Evolutionary conservation across 208 protist genomes (phyloP), one percentile per base, ranked within the genome.

Genomic region (Herpetomonas samuelpessoai): DNA sequence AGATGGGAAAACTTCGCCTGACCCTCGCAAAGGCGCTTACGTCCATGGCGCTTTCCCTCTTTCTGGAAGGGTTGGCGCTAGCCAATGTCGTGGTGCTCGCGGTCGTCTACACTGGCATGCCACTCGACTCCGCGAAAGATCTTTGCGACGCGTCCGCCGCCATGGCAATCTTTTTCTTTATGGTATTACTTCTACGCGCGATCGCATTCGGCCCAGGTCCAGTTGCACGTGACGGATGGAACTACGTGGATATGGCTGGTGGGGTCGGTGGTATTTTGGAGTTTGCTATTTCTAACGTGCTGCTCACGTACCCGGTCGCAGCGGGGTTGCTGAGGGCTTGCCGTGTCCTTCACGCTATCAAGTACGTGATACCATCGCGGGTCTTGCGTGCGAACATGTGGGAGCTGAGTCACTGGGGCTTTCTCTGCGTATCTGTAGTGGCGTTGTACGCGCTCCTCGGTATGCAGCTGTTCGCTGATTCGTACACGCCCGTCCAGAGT

Each of bases 361-460:
- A 61, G 56, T 68, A 57, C 53, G 39, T 65, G 26, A 38, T 60
- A 41, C 59, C 65, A 2, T 65, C 68, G 10, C 28, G 53, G 25
- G 52, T 35, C 41, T 57, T 65, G 30, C 30, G 30, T 24, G 58
- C 52, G 49, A 61, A 44, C 44, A 27, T 67, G 18, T 16, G 19
- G 50, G 41, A 57, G 49, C 35, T 87, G 19, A n/a, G 62, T 18
- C 56, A 65, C 30, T 14, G 68, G n/a, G 53, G 59, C 16, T 24
- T 78, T 26, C 56, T 88, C 21, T 41, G 63, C 27, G 30, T 29
- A 0, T 38, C 62, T 0, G 47, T 68, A 0, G 25, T 84, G 14
- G 38, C 77, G 19, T 58, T 88, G 22, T 92, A 84, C 64, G 67
- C 80, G 0, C 24, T 83, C 26, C 7, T 87, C 1, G 80, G 81